Conservation (phyloP, 441 rosid genomes). For the Croton laevigatus region DNA sequence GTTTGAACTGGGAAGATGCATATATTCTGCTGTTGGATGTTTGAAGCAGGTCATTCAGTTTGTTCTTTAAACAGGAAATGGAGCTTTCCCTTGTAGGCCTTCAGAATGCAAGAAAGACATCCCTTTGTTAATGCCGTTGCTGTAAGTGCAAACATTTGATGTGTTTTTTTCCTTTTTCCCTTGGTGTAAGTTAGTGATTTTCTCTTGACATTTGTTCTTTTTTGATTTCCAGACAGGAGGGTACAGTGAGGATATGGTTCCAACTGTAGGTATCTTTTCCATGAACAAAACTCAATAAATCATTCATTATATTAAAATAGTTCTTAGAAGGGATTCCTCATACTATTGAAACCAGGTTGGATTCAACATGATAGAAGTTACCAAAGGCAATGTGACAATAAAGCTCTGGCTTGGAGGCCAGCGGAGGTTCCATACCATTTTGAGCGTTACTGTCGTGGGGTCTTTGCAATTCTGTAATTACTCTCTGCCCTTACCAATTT, state of each 20-base stretch:
- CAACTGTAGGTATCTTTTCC: constrained; percentile 61
- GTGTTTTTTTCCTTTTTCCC: not conserved
- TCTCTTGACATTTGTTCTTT: constrained; percentile 24
- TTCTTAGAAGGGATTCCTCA: not conserved
- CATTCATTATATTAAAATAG: constrained; percentile 8
- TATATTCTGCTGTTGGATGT: no score
- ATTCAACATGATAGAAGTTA: constrained; percentile 93
- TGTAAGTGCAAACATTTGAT: constrained; percentile 43
- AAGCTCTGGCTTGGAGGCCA: constrained; percentile 99
- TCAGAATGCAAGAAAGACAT: constrained; percentile 96
- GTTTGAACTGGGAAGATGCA: no score
- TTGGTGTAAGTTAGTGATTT: not conserved
- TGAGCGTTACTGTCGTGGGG: constrained; percentile 99
- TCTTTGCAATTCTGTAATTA: constrained; percentile 81
- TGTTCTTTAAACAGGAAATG: constrained; percentile 96
- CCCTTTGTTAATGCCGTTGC: constrained; percentile 92
- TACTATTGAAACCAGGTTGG: constrained; percentile 56
- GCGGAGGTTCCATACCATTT: constrained; percentile 90
- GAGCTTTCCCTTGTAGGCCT: constrained; percentile 93
- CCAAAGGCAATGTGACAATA: constrained; percentile 96
- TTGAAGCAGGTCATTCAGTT: no score
- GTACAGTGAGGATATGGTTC: constrained; percentile 97
- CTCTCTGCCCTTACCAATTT: constrained; percentile 13
- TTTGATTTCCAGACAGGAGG: constrained; percentile 70
- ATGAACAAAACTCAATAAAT: constrained; percentile 9